A percentile compares a stretch with the other conserved stretches of the same genome.
phyloP scores from a whole-genome alignment of 2,329 filamentous ascomycete genomes.

The Lachnellula subtilissima region DNA sequence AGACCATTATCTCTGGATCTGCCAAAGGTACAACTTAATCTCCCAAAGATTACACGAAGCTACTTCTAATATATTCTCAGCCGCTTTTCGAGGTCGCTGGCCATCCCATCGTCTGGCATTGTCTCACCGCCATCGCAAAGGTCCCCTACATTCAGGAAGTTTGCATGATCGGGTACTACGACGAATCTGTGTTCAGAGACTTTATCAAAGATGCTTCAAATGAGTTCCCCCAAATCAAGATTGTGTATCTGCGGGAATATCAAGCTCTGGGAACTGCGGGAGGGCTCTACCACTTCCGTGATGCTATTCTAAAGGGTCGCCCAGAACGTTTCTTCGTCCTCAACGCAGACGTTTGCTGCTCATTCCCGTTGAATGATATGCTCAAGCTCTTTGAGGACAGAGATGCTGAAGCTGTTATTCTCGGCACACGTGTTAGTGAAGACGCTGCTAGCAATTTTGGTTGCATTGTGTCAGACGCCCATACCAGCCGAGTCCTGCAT shows the following conservation, averaged over 20 bases:
- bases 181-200: conserved; percentile 93
- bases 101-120: conserved; percentile 98
- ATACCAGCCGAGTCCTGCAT: conserved; percentile 92
- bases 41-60: conserved; percentile 15
- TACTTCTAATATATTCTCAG: conserved; percentile 40
- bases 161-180: conserved; percentile 97
- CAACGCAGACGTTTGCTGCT: conserved; percentile 98
- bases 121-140: conserved; percentile 84
- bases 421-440: conserved; percentile 85
- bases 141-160: conserved; percentile 93
- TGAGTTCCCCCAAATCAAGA: conserved; percentile 81
- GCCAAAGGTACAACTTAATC: conserved; percentile 65
- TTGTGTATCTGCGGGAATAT: conserved; percentile 97
- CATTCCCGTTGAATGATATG: conserved; percentile 95
- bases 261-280: conserved; percentile 92
- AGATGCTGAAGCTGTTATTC: conserved; percentile 92
- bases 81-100: conserved; percentile 97
- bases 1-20: conserved; percentile 91
- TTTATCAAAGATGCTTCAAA: conserved; percentile 89
- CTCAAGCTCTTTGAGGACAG: conserved; percentile 89
- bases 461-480: conserved; percentile 91
- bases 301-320: conserved; percentile 93
- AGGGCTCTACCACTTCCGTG: conserved; percentile 97
- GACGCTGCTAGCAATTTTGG: conserved; percentile 95
- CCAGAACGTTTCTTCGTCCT: conserved; percentile 95